These are phyloP conservation scores for Neofusicoccum kwambonambiense DNA, from an alignment of 2,329 filamentous ascomycete genomes.

Conservation along the genomic window DNA sequence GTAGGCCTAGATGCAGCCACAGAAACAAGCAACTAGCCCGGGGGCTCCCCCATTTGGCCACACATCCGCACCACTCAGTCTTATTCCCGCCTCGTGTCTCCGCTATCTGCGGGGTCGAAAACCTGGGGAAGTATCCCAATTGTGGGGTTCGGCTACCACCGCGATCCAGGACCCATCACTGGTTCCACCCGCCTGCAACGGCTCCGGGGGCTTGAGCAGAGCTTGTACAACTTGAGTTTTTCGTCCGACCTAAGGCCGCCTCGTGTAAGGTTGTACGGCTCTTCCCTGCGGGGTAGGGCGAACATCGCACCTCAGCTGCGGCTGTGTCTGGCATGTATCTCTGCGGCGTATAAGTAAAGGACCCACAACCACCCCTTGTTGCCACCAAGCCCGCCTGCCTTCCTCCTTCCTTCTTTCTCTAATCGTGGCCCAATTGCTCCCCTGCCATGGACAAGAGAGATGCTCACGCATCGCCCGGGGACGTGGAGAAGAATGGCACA, in stretches of 20 bases:
- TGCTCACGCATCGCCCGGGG: background rate
- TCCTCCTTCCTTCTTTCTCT: background rate
- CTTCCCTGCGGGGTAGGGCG: background rate
- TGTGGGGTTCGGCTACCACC: background rate
- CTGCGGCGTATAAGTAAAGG: background rate
- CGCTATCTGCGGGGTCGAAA: conserved; percentile 7
- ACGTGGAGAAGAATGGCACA: background rate
- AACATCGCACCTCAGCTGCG: background rate
- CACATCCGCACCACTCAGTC: background rate
- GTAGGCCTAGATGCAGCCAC: background rate
- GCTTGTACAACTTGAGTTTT: conserved; percentile 8
- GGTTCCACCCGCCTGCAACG: background rate
- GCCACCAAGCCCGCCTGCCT: background rate
- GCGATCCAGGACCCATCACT: background rate
- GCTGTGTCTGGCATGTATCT: background rate
- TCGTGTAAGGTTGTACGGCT: background rate
- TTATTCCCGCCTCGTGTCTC: background rate
- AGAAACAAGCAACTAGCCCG: background rate
- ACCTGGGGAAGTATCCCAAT: background rate
- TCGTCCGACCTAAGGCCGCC: background rate
- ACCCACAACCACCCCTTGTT: background rate
- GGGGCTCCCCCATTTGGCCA: background rate
- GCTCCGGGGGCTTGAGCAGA: background rate
- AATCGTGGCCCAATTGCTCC: background rate
- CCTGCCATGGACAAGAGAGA: background rate